A percentile compares a stretch with the other conserved stretches of the same genome.
Conservation (phyloP, 805 yeast species). For the Wickerhamomyces pijperi region DNA sequence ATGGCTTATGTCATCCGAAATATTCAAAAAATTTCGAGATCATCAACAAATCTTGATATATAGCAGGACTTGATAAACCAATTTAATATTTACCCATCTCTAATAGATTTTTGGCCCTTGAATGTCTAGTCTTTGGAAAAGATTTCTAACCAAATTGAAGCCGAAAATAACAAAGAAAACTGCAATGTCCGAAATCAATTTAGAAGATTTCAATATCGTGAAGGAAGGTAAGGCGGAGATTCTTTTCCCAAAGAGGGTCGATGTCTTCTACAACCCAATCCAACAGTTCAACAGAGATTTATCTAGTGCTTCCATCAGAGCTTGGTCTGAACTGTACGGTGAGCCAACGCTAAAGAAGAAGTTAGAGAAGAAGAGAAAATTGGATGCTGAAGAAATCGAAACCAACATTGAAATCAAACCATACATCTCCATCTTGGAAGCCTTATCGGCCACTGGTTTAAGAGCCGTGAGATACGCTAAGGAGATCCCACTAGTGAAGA, state of each 20-base stretch:
- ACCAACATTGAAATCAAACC: slow-evolving; percentile 12
- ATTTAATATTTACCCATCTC: too few species aligned
- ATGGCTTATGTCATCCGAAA: too few species aligned
- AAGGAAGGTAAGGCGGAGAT: slow-evolving; percentile 80
- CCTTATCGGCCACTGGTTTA: slow-evolving; percentile 88
- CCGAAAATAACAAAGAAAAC: not conserved
- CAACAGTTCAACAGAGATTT: slow-evolving; percentile 95
- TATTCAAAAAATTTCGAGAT: too few species aligned
- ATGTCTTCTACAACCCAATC: slow-evolving; percentile 89
- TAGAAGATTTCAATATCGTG: slow-evolving; percentile 26
- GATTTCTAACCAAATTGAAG: too few species aligned
- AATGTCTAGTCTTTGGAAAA: too few species aligned
- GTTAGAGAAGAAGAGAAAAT: slow-evolving; percentile 20
- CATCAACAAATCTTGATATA: too few species aligned
- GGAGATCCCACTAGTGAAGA: slow-evolving; percentile 69
- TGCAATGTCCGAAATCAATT: not conserved
- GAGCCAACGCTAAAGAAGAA: slow-evolving; percentile 15
- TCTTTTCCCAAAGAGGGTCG: slow-evolving; percentile 68
- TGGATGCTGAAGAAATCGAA: slow-evolving; percentile 15
- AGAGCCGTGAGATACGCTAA: slow-evolving; percentile 89
- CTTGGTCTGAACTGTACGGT: slow-evolving; percentile 64
- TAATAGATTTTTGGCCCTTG: too few species aligned
- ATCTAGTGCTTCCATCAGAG: slow-evolving; percentile 72
- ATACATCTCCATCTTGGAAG: slow-evolving; percentile 69
- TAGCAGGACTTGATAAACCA: too few species aligned